Evolutionary conservation across 2,329 filamentous ascomycete genomes (phyloP), one percentile per base, ranked within the genome.

Genomic region (Claviceps quebecensis): DNA sequence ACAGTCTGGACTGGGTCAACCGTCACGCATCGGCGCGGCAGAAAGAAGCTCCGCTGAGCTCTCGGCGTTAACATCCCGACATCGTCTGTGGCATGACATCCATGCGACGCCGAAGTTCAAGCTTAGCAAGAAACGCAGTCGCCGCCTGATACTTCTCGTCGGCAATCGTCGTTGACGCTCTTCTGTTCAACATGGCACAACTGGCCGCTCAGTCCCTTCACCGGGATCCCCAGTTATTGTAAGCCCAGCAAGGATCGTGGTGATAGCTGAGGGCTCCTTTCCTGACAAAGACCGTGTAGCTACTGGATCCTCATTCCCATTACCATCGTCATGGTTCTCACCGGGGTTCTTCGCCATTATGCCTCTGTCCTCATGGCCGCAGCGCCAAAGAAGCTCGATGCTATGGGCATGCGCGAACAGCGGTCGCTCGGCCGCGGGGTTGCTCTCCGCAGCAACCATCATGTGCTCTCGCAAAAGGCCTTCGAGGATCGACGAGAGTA

Each of bases 221-320:
- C 73, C 73, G 93, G 80, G 94, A 98, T 85, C 91, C 93, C 64
- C 90, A 95, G 71, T 77, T 98, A 58, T 95, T 98, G 93, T 97
- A 74, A 65, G 87, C 69, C 4, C 16, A 17, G 29, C 36, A 26
- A 7, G 5, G n/a, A 6, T 29, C 9, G 22, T 11, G 41, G 19
- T 26, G 14, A 40, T 19, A 13, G 36, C n/a, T 14, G 17, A 38
- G 26, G 19, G 22, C 29, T 34, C 29, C 22, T 13, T 11, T 43
- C 37, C 47, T 53, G 23, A 53, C 49, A 13, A 38, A 3, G 16
- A 11, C 9, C 54, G 51, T 34, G 9, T 62, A 98, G 93, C 73
- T 97, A 96, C 77, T 98, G 93, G 93, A 98, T 98, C 70, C 77
- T 98, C 54, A 84, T 96, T 56, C 93, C 93, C 56, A 98, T 98